Percentiles rank a stretch among this genome's conserved stretches.
These are phyloP conservation scores for Penicillium cosmopolitanum DNA, from an alignment of 495 filamentous ascomycete genomes.

Conservation along the genomic window DNA sequence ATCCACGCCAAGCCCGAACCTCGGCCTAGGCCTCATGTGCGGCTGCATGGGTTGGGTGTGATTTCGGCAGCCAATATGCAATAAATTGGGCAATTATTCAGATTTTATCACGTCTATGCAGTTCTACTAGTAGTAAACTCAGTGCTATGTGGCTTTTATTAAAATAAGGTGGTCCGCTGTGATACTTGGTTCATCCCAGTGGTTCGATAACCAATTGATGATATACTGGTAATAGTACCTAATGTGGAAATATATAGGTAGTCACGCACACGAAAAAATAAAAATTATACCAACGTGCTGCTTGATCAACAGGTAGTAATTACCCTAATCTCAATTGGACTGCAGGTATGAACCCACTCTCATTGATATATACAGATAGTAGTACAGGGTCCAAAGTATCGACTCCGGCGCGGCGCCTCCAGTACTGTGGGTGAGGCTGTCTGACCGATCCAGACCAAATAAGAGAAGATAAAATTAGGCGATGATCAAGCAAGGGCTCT, in stretches of 20 bases:
- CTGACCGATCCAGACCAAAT: slow-evolving; percentile 2
- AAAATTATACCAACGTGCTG: neutral
- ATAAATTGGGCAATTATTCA: too few species aligned
- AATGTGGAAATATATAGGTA: neutral
- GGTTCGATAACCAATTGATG: too few species aligned
- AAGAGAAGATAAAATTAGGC: slow-evolving; percentile 9
- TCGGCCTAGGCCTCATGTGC: slow-evolving; percentile 18
- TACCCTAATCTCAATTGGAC: neutral
- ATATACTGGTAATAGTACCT: too few species aligned
- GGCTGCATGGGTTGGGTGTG: neutral
- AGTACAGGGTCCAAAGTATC: slow-evolving; percentile 10
- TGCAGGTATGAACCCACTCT: neutral
- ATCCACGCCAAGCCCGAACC: slow-evolving; percentile 20
- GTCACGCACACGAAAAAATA: too few species aligned
- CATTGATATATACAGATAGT: slow-evolving; percentile 16
- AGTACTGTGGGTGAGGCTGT: neutral
- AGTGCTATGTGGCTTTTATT: too few species aligned
- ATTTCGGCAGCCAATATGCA: neutral
- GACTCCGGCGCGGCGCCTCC: slow-evolving; percentile 4
- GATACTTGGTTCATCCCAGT: too few species aligned
- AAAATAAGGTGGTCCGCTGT: too few species aligned
- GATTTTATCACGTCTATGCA: too few species aligned
- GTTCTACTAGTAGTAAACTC: too few species aligned
- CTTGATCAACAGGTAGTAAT: neutral
- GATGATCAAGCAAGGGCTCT: slow-evolving; percentile 9